Base-by-base conservation (phyloP, 2,329 filamentous ascomycete species). In the Myriosclerotinia duriaeana region DNA sequence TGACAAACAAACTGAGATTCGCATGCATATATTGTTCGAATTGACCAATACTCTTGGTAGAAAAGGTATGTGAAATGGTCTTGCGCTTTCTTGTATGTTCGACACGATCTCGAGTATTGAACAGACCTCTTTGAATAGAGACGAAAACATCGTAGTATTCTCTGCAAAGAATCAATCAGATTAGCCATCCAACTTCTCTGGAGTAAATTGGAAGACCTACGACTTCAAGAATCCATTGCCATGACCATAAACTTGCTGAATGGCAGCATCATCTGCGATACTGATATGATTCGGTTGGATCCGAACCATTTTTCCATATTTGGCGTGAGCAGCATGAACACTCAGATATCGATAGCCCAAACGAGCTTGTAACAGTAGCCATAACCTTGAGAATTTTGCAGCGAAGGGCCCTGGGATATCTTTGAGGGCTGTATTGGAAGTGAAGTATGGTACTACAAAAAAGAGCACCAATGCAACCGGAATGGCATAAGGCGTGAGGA, bases 71-170 rank as follows among this genome's bases (percentile, higher is more conserved):
- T 1, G 91, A 88, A 60, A 97, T 87, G 3, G 91, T 88, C 83
- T 96, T 97, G 74, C 93, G 87, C 84, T 97, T 97, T 70, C 93
- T 87, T 0, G 89, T 89, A 78, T 97, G 93, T 74, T 96, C 91
- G 0, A 82, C 81, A 55, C 93, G 85, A 78, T 93, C 87, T 36
- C 93, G 84, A 0, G 93, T 96, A 78, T 95, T 97, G 85, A 97
- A 97, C 15, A 97, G 82, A 22, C 92, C 92, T 20, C 91, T 87
- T 56, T 85, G 85, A 74, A 96, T 96, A 14, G 90, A 93, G 65
- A 96, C 92, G 73, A 97, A 97, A 59, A 91, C 90, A 74, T 96
- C 92, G 73, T 97, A 97, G 79, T 93, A 96, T 2, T 94, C 88
- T 53, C 89, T 92, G 81, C 76, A 15, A 40, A 42, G 36, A 42